phyloP scores from a whole-genome alignment of 2,329 filamentous ascomycete genomes.

The Claviceps sp. region DNA sequence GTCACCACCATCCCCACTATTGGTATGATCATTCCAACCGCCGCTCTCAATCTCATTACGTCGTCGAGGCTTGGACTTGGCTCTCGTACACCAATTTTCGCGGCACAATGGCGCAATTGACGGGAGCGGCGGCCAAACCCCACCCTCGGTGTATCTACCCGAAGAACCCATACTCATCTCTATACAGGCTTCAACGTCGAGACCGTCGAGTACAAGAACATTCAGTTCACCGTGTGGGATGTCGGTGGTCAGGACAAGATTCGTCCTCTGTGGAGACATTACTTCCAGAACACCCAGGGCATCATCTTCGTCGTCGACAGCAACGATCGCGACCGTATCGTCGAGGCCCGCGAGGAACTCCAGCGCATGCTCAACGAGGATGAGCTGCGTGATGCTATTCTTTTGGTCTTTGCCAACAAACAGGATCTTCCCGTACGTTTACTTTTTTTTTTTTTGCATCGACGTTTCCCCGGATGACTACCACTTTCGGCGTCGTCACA shows the following conservation, averaged over 20 bases:
- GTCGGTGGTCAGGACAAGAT: slow-evolving; percentile 99
- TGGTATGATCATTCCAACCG: slow-evolving; percentile 44
- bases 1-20: slow-evolving; percentile 99
- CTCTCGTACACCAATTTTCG: background rate
- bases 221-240: slow-evolving; percentile 99
- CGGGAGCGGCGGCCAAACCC: background rate
- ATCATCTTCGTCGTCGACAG: slow-evolving; percentile 99
- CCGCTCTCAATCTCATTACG: background rate
- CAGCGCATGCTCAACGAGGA: slow-evolving; percentile 98
- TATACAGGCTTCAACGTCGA: slow-evolving; percentile 90
- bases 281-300: slow-evolving; percentile 99
- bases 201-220: slow-evolving; percentile 99
- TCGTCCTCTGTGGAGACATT: slow-evolving; percentile 96
- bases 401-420: slow-evolving; percentile 99
- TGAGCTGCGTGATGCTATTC: slow-evolving; percentile 91
- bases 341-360: slow-evolving; percentile 91
- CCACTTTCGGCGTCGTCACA: background rate
- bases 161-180: slow-evolving; percentile 8
- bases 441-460: background rate
- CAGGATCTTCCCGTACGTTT: slow-evolving; percentile 88
- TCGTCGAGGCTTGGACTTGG: background rate
- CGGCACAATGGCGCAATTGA: background rate
- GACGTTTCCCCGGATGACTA: background rate
- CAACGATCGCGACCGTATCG: slow-evolving; percentile 96
- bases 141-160: too few species aligned